Evolutionary conservation across 1,139 yeast genomes (phyloP), one percentile per base, ranked within the genome.

Genomic region (Suhomyces anneliseae): DNA sequence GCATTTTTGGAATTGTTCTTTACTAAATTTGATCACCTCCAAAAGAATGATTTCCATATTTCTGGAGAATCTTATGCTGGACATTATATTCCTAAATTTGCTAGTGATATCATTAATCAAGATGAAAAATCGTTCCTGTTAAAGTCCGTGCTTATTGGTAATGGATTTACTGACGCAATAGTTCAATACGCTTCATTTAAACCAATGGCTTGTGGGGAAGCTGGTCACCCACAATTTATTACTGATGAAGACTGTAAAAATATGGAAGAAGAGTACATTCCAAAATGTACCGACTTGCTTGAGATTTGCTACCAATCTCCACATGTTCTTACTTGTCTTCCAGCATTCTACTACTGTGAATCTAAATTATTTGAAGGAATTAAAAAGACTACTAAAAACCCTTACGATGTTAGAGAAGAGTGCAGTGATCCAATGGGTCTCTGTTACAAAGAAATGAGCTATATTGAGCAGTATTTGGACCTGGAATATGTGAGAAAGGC

Each of bases 11-110:
- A 56, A 32, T 52, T 59, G 51, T 59, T 59, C 45, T 59, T 54
- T 52, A 53, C 53, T 43, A 55, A 58, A 35, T 58, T 58, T 47
- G 54, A 57, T 12, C 74, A 83, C 53, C 82, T 81, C 57, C 54
- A 66, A 33, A 54, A 64, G 7, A 75, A 78, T 52, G 75, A 75
- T 34, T 86, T 87, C 77, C 95, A 87, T 63, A 83, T 87, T 62
- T 82, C 95, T 47, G 95, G 95, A 48, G 95, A 87, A 66, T 85
- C 92, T 11, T 87, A 87, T 59, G 95, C 88, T 31, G 95, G 95
- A 36, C 93, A 87, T 65, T 87, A 87, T 63, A 81, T 87, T 53
- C 96, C 96, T 31, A 80, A 76, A 29, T 82, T 87, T 64, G 92
- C 92, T 26, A 70, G 78, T 43, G 92, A 85, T 60, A 85, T 87